phyloP scores from a whole-genome alignment of 164 flowering plant genomes.

The Santalum album region DNA sequence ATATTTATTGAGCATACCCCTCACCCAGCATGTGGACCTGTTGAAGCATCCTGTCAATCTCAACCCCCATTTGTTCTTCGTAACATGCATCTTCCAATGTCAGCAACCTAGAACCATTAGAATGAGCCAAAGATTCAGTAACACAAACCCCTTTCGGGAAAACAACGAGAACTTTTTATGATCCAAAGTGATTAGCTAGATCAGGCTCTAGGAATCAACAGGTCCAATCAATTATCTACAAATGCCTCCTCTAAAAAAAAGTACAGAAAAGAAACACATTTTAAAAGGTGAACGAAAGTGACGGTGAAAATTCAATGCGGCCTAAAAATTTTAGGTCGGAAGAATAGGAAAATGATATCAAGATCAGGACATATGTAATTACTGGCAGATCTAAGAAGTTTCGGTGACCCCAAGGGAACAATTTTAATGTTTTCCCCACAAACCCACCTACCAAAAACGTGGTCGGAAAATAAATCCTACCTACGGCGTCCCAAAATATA shows the following conservation, averaged over 20 bases:
- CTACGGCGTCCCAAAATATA: too few relatives aligned
- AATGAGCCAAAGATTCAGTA: background rate
- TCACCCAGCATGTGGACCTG: constrained; percentile 61
- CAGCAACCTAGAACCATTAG: constrained; percentile 40
- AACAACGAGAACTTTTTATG: background rate
- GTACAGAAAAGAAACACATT: background rate
- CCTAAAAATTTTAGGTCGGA: too few relatives aligned
- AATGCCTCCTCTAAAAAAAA: background rate
- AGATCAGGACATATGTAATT: too few relatives aligned
- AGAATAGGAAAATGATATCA: too few relatives aligned
- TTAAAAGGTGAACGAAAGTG: background rate
- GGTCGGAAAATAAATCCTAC: too few relatives aligned
- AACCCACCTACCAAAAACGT: too few relatives aligned
- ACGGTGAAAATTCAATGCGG: too few relatives aligned
- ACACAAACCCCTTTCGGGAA: background rate
- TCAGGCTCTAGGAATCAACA: background rate
- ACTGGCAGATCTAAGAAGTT: too few relatives aligned
- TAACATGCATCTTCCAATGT: constrained; percentile 56
- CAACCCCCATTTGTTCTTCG: constrained; percentile 36
- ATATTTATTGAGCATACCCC: constrained; percentile 44
- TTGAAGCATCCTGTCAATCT: constrained; percentile 45
- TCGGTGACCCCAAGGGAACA: too few relatives aligned
- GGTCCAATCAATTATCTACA: too few relatives aligned
- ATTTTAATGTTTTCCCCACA: too few relatives aligned
- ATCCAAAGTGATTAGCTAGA: background rate